Conservation (phyloP, 257 asterid species). For the Rubia yunnanensis region DNA sequence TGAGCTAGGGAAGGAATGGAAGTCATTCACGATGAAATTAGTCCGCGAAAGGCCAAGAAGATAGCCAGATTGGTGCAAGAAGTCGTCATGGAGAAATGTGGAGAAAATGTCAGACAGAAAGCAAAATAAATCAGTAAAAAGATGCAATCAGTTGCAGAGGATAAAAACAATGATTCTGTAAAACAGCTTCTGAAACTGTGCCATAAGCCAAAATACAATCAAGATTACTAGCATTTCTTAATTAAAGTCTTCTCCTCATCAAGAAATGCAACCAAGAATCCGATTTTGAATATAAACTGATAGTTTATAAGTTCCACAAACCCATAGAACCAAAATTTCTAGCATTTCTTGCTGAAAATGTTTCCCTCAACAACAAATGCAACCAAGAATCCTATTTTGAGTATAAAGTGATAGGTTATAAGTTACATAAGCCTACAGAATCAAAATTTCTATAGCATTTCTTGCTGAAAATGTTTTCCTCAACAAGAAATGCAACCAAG, state of each 20-base stretch:
- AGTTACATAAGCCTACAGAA: constrained; percentile 11
- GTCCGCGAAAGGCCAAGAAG: constrained; percentile 18
- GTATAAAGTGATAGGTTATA: background rate
- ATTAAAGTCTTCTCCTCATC: background rate
- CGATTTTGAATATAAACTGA: background rate
- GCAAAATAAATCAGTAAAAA: background rate
- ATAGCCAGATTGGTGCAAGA: constrained; percentile 12
- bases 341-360: background rate
- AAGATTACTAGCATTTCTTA: background rate
- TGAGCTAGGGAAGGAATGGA: constrained; percentile 24
- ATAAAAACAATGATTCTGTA: background rate
- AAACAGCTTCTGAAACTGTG: background rate
- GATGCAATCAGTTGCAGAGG: background rate
- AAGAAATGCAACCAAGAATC: background rate
- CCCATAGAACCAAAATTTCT: constrained; percentile 15
- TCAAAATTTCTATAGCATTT: constrained; percentile 1
- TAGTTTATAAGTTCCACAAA: too few relatives aligned
- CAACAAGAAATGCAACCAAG: background rate
- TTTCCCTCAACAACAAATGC: background rate
- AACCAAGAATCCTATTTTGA: background rate
- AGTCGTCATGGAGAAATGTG: constrained; percentile 13
- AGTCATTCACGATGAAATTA: constrained; percentile 19
- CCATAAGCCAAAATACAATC: background rate
- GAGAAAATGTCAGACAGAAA: background rate
- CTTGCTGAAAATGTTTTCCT: background rate